Evolutionary conservation across 2,329 filamentous ascomycete species (phyloP), one percentile per base, ranked within the genome.

Genomic region (Trichoderma afroharzianum): DNA sequence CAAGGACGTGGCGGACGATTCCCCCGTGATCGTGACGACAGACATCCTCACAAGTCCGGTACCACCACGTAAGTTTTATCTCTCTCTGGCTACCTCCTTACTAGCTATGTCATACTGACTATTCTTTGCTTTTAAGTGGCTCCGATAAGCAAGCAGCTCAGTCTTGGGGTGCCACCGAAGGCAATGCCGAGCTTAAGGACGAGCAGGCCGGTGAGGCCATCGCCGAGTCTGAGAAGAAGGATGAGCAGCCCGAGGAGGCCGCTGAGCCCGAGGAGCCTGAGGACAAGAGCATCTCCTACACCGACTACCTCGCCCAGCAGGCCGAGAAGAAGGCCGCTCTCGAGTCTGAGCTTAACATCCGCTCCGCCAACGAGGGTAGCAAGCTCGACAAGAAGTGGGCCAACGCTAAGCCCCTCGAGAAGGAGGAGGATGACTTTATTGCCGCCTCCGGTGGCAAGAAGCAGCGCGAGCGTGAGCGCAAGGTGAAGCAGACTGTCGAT

Each of bases 341-440:
- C 75, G 88, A 88, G 77, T 83, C 85, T 77, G 77, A 76, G 68
- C 88, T 91, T 78, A 88, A 93, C 79, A 88, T 94, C 80, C 95
- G 96, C 85, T 91, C 94, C 87, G 86, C 95, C 83, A 98, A 98
- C 87, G 95, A 98, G 87, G 95, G 95, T 80, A 88, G 87, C 86
- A 93, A 94, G 87, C 81, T 86, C 79, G 91, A 94, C 87, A 95
- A 96, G 90, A 96, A 98, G 89, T 97, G 95, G 93, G 93, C 92
- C 79, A 87, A 88, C 79, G 94, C 94, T 81, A 97, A 95, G 87
- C 80, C 87, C 72, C 85, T 92, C 71, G 81, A 84, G 80, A 91
- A 92, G 82, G 85, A 90, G 24, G 88, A 90, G 24, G 88, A 88
- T 69, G 90, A 94, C 78, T 98, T 93, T 89, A 92, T 97, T 80